Evolutionary conservation across 352 stramenopile genomes (phyloP).

Genomic region (Phytopythium vexans): DNA sequence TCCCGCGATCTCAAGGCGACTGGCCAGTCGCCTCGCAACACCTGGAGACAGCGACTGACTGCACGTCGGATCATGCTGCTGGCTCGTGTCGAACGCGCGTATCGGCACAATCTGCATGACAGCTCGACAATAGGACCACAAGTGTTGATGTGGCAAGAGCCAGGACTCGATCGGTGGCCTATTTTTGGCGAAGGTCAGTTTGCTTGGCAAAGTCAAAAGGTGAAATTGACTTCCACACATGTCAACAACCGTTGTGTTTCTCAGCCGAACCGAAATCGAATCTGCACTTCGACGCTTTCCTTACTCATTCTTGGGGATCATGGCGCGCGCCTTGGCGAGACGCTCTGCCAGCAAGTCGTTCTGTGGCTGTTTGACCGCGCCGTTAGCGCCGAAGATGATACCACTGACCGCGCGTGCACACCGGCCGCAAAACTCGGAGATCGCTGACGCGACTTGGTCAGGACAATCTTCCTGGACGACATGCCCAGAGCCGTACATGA

Average conservation of each 20-base stretch:
- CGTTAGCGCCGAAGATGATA: constrained; percentile 24
- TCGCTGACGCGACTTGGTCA: constrained; percentile 60
- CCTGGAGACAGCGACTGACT: too few relatives aligned
- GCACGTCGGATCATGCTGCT: too few relatives aligned
- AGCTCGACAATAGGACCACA: too few relatives aligned
- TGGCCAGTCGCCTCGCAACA: too few relatives aligned
- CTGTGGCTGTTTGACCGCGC: constrained; percentile 21
- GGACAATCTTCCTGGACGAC: constrained; percentile 87
- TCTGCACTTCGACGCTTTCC: constrained; percentile 6
- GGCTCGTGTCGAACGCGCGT: too few relatives aligned
- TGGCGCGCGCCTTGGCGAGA: constrained; percentile 54
- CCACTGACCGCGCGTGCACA: constrained; percentile 39
- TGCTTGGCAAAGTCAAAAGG: too few relatives aligned
- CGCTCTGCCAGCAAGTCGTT: constrained; percentile 42
- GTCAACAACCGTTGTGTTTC: constrained; percentile 1
- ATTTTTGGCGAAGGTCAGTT: too few relatives aligned
- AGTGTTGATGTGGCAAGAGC: too few relatives aligned
- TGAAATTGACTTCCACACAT: neutral
- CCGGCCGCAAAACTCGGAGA: constrained; percentile 61
- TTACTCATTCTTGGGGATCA: constrained; percentile 47
- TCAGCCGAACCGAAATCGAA: too few relatives aligned
- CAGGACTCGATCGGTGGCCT: too few relatives aligned
- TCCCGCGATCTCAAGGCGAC: too few relatives aligned
- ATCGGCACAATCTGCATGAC: too few relatives aligned
- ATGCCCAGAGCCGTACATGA: constrained; percentile 87